Percentiles rank a stretch among this genome's conserved stretches.
Conservation (phyloP, 2,329 filamentous ascomycete species). For the Aspergillus floridensis region DNA sequence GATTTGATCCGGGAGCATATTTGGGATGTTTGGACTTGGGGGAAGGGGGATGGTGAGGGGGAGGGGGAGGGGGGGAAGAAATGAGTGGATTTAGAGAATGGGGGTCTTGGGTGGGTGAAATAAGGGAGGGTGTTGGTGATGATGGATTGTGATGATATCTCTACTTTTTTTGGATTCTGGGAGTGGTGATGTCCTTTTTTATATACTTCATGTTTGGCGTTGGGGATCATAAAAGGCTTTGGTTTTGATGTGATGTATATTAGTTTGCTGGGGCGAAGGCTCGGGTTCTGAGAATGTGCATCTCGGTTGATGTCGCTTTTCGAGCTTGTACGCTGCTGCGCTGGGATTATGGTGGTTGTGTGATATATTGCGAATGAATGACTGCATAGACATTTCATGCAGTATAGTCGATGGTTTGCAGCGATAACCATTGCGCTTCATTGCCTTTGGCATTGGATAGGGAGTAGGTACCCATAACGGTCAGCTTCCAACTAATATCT, state of each 20-base stretch:
- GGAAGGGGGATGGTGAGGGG: slow-evolving; percentile 22
- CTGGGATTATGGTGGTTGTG: too few relatives aligned
- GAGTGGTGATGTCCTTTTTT: not conserved
- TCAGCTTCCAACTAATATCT: too few relatives aligned
- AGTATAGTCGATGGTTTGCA: too few relatives aligned
- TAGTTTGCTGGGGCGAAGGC: not conserved
- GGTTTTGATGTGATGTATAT: not conserved
- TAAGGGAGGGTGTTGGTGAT: not conserved
- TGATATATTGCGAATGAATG: too few relatives aligned
- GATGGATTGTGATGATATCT: not conserved
- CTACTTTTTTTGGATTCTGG: not conserved
- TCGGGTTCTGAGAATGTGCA: not conserved
- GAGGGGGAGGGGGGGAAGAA: not conserved
- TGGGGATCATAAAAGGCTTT: not conserved
- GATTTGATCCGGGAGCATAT: slow-evolving; percentile 48
- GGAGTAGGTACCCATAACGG: too few relatives aligned
- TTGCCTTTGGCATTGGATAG: too few relatives aligned
- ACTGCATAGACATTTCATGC: too few relatives aligned
- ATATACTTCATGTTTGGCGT: not conserved
- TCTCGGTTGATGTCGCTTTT: not conserved
- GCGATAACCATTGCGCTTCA: too few relatives aligned
- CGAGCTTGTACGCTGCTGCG: too few relatives aligned
- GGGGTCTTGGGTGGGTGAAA: not conserved
- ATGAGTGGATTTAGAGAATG: not conserved
- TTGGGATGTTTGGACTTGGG: slow-evolving; percentile 47